A percentile compares a stretch with the other conserved stretches of the same genome.
Conservation (phyloP, 164 flowering plant species). For the Malania oleifera region DNA sequence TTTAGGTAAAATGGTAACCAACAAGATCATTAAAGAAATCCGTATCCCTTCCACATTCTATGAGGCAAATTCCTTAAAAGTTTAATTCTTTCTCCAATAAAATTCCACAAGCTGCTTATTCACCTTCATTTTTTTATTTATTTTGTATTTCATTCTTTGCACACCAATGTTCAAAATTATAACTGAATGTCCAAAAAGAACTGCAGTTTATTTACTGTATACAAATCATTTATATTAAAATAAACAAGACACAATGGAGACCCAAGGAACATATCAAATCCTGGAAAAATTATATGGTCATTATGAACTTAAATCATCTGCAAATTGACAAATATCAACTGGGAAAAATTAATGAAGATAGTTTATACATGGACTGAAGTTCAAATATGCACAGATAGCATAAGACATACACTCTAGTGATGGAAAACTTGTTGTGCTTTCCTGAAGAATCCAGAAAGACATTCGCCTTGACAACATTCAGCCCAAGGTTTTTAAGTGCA, state of each 20-base stretch:
- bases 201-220: too few species aligned
- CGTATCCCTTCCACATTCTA: too few species aligned
- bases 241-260: not conserved
- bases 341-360: not conserved
- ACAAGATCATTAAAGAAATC: too few species aligned
- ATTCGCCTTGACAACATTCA: slow-evolving; percentile 93
- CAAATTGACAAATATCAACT: not conserved
- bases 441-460: slow-evolving; percentile 95
- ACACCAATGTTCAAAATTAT: too few species aligned
- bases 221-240: too few species aligned
- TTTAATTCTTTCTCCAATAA: too few species aligned
- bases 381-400: not conserved
- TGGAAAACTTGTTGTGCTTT: slow-evolving; percentile 89
- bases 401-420: slow-evolving; percentile 79
- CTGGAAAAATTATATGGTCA: not conserved
- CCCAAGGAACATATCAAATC: not conserved
- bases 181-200: too few species aligned
- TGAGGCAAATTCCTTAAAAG: too few species aligned
- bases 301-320: not conserved
- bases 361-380: not conserved
- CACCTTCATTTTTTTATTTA: too few species aligned
- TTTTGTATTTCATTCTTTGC: too few species aligned
- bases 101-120: too few species aligned
- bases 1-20: too few species aligned
- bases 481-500: slow-evolving; percentile 84